A percentile compares a stretch with the other conserved stretches of the same genome.
These are phyloP conservation scores for Aurifilum marmelostoma DNA, from an alignment of 2,329 filamentous ascomycete species.

Conservation along the genomic window DNA sequence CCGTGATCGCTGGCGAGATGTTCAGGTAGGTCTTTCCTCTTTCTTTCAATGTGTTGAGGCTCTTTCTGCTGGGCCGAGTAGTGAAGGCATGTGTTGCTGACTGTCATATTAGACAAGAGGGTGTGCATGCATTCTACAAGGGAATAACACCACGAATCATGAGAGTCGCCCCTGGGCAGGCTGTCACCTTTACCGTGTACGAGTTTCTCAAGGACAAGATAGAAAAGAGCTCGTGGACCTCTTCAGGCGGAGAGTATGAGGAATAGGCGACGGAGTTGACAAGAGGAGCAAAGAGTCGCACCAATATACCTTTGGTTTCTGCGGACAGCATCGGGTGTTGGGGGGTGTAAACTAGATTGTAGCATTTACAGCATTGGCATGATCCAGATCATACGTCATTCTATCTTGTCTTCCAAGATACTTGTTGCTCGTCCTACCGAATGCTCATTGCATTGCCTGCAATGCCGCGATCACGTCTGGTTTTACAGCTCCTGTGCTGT, in stretches of 20 bases:
- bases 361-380: not conserved
- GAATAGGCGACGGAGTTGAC: constrained; percentile 51
- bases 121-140: constrained; percentile 95
- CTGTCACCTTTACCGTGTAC: constrained; percentile 76
- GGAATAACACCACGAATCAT: constrained; percentile 97
- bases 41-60: not conserved
- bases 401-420: not conserved
- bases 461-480: not conserved
- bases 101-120: constrained; percentile 71
- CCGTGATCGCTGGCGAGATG: constrained; percentile 78
- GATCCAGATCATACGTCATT: not conserved
- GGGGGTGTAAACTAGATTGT: not conserved
- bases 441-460: not conserved
- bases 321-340: not conserved
- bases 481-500: not conserved
- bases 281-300: not conserved
- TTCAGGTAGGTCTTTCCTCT: constrained; percentile 62
- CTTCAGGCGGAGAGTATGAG: constrained; percentile 67
- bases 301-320: constrained; percentile 19
- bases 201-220: constrained; percentile 75
- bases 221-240: constrained; percentile 65
- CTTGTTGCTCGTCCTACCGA: not conserved
- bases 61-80: not conserved
- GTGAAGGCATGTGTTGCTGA: not conserved
- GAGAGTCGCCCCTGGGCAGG: constrained; percentile 95